Conservation (phyloP, 164 flowering plant species). For the Nelumbo lutea region DNA sequence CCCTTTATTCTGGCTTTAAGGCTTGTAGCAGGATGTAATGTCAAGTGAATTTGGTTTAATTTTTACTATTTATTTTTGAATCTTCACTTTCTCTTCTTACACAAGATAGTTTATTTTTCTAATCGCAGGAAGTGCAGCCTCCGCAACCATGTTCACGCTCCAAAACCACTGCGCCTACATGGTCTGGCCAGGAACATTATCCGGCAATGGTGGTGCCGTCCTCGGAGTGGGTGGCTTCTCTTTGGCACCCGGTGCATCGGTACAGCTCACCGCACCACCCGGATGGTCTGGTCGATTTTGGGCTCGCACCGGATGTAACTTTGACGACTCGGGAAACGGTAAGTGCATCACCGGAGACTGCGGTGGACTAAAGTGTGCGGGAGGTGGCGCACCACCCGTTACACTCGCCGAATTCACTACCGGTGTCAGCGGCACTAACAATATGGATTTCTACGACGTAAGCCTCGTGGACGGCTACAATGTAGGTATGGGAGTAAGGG, state of each 20-base stretch:
- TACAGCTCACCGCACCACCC: conserved; percentile 48
- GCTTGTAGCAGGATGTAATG: too few species aligned
- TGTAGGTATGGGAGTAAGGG: conserved; percentile 51
- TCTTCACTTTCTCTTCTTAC: too few species aligned
- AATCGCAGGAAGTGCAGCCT: conserved; percentile 29
- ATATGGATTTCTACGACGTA: conserved; percentile 86
- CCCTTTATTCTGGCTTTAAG: too few species aligned
- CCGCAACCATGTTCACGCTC: conserved; percentile 56
- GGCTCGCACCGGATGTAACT: conserved; percentile 85
- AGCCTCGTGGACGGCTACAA: conserved; percentile 96
- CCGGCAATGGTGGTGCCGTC: conserved; percentile 48
- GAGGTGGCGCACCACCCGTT: conserved; percentile 70
- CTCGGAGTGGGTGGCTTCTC: conserved; percentile 61
- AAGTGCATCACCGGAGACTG: conserved; percentile 84
- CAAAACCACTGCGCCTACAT: conserved; percentile 58
- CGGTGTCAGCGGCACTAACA: conserved; percentile 15
- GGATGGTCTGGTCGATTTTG: conserved; percentile 95
- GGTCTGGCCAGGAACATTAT: conserved; percentile 80
- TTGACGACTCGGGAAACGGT: conserved; percentile 59
- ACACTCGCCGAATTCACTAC: conserved; percentile 80
- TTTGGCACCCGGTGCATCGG: conserved; percentile 43
- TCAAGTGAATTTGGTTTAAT: too few species aligned
- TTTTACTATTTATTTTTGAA: too few species aligned
- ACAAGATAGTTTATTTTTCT: background rate
- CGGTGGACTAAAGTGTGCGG: conserved; percentile 47